Evolutionary conservation across 2,329 filamentous ascomycete species (phyloP).

Genomic region (Rhinocladiella similis): DNA sequence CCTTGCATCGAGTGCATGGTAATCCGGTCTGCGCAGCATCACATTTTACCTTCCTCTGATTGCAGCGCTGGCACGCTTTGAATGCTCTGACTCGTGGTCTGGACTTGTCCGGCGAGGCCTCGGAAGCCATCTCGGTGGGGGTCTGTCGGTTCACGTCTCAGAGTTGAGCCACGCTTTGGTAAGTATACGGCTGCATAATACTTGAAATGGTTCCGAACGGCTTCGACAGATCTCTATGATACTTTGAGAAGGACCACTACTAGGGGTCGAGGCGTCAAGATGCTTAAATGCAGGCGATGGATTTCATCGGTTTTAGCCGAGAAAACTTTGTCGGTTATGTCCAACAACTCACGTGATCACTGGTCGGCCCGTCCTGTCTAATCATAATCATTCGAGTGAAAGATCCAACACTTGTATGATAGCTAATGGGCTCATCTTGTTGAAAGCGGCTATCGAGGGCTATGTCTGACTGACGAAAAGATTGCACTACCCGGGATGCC

Average conservation of each 20-base stretch:
- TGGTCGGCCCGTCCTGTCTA: too few species aligned
- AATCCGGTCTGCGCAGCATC: slow-evolving; percentile 11
- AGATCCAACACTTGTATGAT: not conserved
- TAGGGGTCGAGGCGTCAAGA: not conserved
- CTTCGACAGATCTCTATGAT: not conserved
- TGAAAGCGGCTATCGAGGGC: not conserved
- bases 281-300: not conserved
- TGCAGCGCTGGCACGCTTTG: slow-evolving; percentile 18
- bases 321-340: not conserved
- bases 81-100: slow-evolving; percentile 7
- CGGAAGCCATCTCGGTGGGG: not conserved
- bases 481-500: not conserved
- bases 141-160: not conserved
- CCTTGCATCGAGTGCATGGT: slow-evolving; percentile 7
- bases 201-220: not conserved
- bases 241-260: too few species aligned
- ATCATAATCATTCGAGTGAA: too few species aligned
- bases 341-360: not conserved
- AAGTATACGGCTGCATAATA: too few species aligned
- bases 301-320: not conserved
- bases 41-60: slow-evolving; percentile 14
- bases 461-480: not conserved
- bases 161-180: too few species aligned
- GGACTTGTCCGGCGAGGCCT: not conserved
- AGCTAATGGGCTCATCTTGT: not conserved